phyloP scores from a whole-genome alignment of 345 rosid genomes.

The Moricandia arvensis region DNA sequence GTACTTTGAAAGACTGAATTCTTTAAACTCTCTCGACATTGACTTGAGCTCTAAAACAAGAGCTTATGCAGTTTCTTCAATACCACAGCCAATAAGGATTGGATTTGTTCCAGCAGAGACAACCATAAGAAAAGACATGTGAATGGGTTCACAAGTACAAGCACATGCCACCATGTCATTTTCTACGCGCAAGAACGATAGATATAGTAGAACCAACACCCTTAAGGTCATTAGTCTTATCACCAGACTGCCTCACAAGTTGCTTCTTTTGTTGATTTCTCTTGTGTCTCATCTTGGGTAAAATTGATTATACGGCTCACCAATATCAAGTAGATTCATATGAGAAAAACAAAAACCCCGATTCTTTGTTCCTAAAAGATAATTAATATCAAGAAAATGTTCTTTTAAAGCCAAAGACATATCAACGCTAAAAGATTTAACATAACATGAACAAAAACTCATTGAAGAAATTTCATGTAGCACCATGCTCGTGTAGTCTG shows the following conservation, averaged over 20 bases:
- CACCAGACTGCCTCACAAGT: background rate
- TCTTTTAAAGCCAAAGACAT: background rate
- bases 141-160: background rate
- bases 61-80: background rate
- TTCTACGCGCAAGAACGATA: background rate
- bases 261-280: background rate
- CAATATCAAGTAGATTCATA: no score
- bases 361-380: background rate
- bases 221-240: background rate
- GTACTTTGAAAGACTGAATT: background rate
- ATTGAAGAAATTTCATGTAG: slow-evolving; percentile 16
- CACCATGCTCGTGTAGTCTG: slow-evolving; percentile 46
- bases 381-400: background rate
- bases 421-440: background rate
- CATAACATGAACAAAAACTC: slow-evolving; percentile 6
- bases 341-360: background rate
- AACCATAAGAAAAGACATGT: no score
- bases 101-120: background rate
- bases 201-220: background rate
- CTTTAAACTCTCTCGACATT: background rate
- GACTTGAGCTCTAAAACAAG: no score
- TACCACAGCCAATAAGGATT: no score
- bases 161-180: background rate
- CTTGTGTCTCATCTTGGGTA: no score
- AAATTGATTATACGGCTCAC: background rate